Base-by-base conservation (phyloP, 1,139 yeast genomes). In the Candida pseudoviswanathii region DNA sequence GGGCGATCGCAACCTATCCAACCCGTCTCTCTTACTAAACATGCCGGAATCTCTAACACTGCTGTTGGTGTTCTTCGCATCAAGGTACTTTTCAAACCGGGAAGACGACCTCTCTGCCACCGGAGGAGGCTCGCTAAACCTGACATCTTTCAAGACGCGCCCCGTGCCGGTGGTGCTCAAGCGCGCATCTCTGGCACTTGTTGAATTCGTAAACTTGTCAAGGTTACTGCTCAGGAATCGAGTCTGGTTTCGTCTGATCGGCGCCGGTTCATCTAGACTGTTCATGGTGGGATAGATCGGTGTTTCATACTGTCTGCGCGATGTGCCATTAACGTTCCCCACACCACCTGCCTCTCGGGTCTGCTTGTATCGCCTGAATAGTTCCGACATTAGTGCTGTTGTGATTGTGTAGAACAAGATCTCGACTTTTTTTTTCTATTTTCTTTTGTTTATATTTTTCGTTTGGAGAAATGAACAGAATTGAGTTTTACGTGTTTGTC, bases 1-100 rank as follows among this genome's bases (percentile, higher is more conserved):
- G 0, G 63, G 62, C 3, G 53, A 47, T 8, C 45, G 46, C 7
- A 45, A 42, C 26, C 38, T 22, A 26, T 32, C 30, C 3, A n/a
- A 11, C 4, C 8, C 27, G 26, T 32, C 43, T 30, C 33, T 9
- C 29, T 41, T 31, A 39, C 9, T 25, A 30, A 8, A 29, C 16
- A 8, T 10, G 22, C n/a, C 27, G 6, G 33, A 24, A 31, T 10
- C 25, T 8, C 10, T 7, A 5, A 11, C 9, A 36, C 25, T 36
- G 11, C n/a, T 41, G 31, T 30, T 30, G 10, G 21, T 10, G 11
- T 41, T 30, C 8, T 21, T 41, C 21, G 37, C 11, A 10, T 41
- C 36, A 24, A 31, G 34, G n/a, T 41, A 30, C n/a, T 41, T 31
- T 9, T 41, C 36, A 31, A 32, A 37, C 26, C 41, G 29, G 10